phyloP scores from a whole-genome alignment of 306 rosid species.

The Corylus americana region DNA sequence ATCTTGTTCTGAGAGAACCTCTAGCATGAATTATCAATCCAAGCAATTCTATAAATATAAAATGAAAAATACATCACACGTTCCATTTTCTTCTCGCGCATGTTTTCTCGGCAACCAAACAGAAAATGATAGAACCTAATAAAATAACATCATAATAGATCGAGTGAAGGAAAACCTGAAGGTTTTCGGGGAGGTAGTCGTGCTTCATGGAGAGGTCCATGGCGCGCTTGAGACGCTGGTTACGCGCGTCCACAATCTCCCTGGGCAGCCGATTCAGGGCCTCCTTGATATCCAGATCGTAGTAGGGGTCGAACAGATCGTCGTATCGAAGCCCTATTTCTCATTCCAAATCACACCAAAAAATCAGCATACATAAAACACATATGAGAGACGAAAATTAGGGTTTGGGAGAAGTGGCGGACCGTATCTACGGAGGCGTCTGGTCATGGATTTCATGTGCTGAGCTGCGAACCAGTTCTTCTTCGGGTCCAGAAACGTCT shows the following conservation, averaged over 20 bases:
- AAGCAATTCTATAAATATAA: not conserved
- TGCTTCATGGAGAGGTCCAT: slow-evolving; percentile 99
- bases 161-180: slow-evolving; percentile 57
- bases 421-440: slow-evolving; percentile 85
- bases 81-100: too few relatives aligned
- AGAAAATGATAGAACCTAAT: not conserved
- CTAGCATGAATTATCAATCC: not conserved
- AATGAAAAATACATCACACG: too few relatives aligned
- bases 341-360: not conserved
- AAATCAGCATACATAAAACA: not conserved
- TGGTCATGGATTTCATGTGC: slow-evolving; percentile 82
- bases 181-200: slow-evolving; percentile 71
- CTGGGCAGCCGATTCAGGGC: slow-evolving; percentile 86
- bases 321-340: slow-evolving; percentile 85
- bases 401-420: slow-evolving; percentile 26
- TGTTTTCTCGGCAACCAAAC: too few relatives aligned
- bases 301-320: slow-evolving; percentile 82
- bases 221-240: slow-evolving; percentile 94
- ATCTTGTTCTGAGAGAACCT: not conserved
- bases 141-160: not conserved
- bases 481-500: slow-evolving; percentile 67
- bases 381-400: not conserved
- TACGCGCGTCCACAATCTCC: slow-evolving; percentile 88
- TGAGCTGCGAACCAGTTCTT: slow-evolving; percentile 78
- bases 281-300: slow-evolving; percentile 87